Conservation (phyloP, 805 yeast genomes). For the Nematodospora valgi region DNA sequence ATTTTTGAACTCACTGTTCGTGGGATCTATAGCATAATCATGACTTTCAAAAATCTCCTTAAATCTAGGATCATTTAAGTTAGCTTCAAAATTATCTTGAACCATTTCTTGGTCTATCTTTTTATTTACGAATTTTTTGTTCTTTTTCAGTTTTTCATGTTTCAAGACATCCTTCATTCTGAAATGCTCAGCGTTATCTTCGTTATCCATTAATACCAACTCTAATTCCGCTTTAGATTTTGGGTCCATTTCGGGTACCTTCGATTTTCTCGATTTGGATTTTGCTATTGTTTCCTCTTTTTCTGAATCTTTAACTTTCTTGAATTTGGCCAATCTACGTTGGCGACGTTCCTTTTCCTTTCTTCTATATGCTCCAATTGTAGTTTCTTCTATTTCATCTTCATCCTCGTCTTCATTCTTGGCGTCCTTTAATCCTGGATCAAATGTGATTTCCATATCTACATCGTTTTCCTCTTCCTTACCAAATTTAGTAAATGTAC, state of each 20-base stretch:
- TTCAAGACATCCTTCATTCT: conserved; percentile 73
- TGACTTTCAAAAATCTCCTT: conserved; percentile 84
- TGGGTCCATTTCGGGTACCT: conserved; percentile 15
- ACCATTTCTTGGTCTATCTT: conserved; percentile 48
- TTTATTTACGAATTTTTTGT: conserved; percentile 40
- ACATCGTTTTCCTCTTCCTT: conserved; percentile 53
- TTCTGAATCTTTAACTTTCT: conserved; percentile 51
- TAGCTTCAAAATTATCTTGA: conserved; percentile 57
- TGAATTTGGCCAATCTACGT: conserved; percentile 73
- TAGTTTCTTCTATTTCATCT: conserved; percentile 58
- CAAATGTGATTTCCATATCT: conserved; percentile 94
- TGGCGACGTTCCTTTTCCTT: conserved; percentile 93
- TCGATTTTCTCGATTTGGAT: conserved; percentile 21
- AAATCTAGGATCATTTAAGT: conserved; percentile 82
- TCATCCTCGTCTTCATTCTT: conserved; percentile 25
- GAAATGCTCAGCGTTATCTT: conserved; percentile 55
- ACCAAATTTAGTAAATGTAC: conserved; percentile 29
- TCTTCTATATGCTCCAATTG: conserved; percentile 75
- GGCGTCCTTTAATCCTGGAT: conserved; percentile 69
- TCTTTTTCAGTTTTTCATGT: conserved; percentile 66
- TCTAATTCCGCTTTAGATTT: conserved; percentile 64
- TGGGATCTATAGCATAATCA: conserved; percentile 92
- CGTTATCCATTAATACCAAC: conserved; percentile 65
- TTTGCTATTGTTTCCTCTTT: conserved; percentile 21
- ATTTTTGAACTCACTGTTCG: conserved; percentile 83